A percentile compares a stretch with the other conserved stretches of the same genome.
These are phyloP conservation scores for Mortierella sp. DNA, from an alignment of 371 early-diverging fungal species.

Conservation along the genomic window DNA sequence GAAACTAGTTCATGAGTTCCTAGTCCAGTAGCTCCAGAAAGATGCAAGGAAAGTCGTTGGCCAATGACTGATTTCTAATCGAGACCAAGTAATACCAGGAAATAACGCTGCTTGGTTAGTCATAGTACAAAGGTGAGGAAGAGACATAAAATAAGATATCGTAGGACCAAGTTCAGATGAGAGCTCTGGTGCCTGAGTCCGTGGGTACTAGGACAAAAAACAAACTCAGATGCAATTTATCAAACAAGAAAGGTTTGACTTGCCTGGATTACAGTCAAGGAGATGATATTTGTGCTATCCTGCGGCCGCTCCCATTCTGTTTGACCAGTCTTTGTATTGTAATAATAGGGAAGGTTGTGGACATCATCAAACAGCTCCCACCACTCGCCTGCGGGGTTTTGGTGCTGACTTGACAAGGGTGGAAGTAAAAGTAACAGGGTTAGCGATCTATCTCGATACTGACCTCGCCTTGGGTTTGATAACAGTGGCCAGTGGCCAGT, in stretches of 20 bases:
- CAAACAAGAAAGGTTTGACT: slow-evolving; percentile 18
- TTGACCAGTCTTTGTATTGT: slow-evolving; percentile 83
- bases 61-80: slow-evolving; percentile 56
- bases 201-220: not conserved
- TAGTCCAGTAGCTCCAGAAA: slow-evolving; percentile 20
- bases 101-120: not conserved
- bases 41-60: slow-evolving; percentile 48
- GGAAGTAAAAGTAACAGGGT: not conserved
- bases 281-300: slow-evolving; percentile 75
- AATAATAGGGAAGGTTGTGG: slow-evolving; percentile 87
- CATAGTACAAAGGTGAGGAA: not conserved
- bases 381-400: slow-evolving; percentile 86
- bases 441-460: not conserved
- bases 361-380: slow-evolving; percentile 94
- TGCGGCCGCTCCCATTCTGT: slow-evolving; percentile 91
- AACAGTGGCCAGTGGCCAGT: too few species aligned
- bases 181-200: too few species aligned
- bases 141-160: too few species aligned
- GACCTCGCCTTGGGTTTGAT: not conserved
- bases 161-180: too few species aligned
- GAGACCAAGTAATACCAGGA: not conserved
- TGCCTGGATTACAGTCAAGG: slow-evolving; percentile 79
- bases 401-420: slow-evolving; percentile 59
- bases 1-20: slow-evolving; percentile 11
- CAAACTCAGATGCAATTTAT: not conserved